Evolutionary conservation across 306 rosid species (phyloP), one percentile per base, ranked within the genome.

Genomic region (Corylus avellana): DNA sequence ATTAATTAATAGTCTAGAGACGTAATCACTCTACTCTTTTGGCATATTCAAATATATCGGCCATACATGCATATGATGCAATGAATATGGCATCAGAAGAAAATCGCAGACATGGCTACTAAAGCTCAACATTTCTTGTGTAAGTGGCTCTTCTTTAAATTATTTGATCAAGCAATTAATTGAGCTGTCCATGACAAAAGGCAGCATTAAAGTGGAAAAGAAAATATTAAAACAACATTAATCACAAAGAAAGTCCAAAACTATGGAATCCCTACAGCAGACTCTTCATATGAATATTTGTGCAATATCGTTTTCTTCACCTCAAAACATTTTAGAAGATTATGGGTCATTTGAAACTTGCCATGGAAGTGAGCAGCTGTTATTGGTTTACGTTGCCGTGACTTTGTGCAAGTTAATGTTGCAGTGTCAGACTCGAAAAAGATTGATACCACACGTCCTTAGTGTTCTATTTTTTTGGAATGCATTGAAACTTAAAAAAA

Each of bases 401-500:
- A 66, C 22, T 66, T 17, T 16, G 71, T 66, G 49, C 48, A 66
- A 37, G 35, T 32, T 32, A 32, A 63, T 63, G 46, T 63, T 12
- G 70, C 46, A 13, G 44, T 14, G 44, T 63, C 70, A 4, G 70
- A 32, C 35, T 63, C 37, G 44, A 63, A 18, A 67, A 67, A 67
- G 51, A 39, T 42, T 37, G 50, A 42, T 44, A n/a, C 14, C 50
- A 39, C 72, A 42, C 51, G 72, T 67, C 44, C 37, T 25, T 59
- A 3, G 25, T 7, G n/a, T 9, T 59, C 66, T 11, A 32, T 59
- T 14, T 1, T 54, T 54, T 54, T 54, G n/a, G 2, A 54, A 81
- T 78, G 80, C 73, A 50, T 76, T 75, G 72, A 83, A 63, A 29
- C 44, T 63, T 63, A 5, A 32, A 63, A 42, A 42, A 59, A 29